Evolutionary conservation across 2,329 filamentous ascomycete genomes (phyloP).

Genomic region (Exophiala aquamarina): DNA sequence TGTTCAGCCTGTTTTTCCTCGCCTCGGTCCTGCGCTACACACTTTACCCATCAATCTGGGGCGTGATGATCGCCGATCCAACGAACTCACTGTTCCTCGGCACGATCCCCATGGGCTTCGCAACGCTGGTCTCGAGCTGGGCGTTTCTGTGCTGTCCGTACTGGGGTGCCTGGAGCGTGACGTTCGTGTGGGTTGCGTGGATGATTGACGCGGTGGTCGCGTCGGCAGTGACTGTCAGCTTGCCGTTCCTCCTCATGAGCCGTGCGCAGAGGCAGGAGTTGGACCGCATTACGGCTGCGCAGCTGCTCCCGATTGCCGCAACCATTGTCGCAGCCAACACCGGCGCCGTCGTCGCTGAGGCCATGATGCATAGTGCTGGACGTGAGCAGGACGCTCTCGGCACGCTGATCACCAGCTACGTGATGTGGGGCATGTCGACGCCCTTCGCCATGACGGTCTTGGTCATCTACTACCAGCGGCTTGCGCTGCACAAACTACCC

Average conservation of each 20-base stretch:
- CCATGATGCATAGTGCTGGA: not conserved
- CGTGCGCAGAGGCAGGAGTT: slow-evolving; percentile 47
- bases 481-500: slow-evolving; percentile 68
- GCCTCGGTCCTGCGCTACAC: slow-evolving; percentile 62
- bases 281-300: slow-evolving; percentile 63
- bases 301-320: slow-evolving; percentile 67
- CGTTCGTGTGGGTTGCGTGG: slow-evolving; percentile 59
- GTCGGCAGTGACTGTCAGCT: slow-evolving; percentile 53
- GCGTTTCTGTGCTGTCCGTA: slow-evolving; percentile 58
- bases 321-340: slow-evolving; percentile 66
- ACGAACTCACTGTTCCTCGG: slow-evolving; percentile 68
- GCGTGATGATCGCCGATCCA: slow-evolving; percentile 65
- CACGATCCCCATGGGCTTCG: slow-evolving; percentile 67
- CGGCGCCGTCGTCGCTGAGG: slow-evolving; percentile 37
- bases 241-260: slow-evolving; percentile 47
- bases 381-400: slow-evolving; percentile 53
- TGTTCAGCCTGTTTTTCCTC: slow-evolving; percentile 50
- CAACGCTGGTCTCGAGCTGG: slow-evolving; percentile 67
- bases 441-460: slow-evolving; percentile 64
- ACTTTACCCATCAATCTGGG: slow-evolving; percentile 66
- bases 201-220: slow-evolving; percentile 57
- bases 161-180: slow-evolving; percentile 61
- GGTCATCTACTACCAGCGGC: slow-evolving; percentile 68
- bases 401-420: slow-evolving; percentile 65
- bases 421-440: slow-evolving; percentile 64